phyloP scores from a whole-genome alignment of 306 rosid genomes.

The Cicer arietinum region DNA sequence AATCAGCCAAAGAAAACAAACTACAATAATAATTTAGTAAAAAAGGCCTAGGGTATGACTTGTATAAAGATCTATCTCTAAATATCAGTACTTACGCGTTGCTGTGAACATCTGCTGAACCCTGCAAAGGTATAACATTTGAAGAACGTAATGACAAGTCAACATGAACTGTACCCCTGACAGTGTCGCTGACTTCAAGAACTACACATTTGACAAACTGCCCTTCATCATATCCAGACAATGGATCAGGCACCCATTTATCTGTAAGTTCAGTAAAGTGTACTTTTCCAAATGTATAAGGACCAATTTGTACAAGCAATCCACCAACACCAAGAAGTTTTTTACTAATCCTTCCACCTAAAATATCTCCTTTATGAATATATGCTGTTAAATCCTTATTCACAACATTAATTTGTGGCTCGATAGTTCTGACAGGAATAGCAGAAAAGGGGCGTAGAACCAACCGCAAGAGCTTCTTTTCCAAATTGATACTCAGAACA shows the following conservation, averaged over 20 bases:
- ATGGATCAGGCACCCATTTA: constrained; percentile 70
- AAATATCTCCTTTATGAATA: constrained; percentile 65
- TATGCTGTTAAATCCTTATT: constrained; percentile 52
- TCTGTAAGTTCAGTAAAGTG: constrained; percentile 79
- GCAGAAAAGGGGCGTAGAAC: constrained; percentile 51
- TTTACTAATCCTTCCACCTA: constrained; percentile 84
- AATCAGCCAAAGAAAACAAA: constrained; percentile 6
- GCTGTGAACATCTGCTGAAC: constrained; percentile 44
- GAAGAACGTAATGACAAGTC: constrained; percentile 77
- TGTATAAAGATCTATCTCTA: constrained; percentile 9
- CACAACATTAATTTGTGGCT: constrained; percentile 38
- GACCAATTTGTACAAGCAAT: constrained; percentile 79
- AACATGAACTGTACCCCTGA: constrained; percentile 67
- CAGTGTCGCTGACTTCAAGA: constrained; percentile 63
- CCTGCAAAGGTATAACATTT: constrained; percentile 45
- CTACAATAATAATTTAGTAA: neutral
- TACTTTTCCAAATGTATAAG: constrained; percentile 75
- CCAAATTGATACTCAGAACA: constrained; percentile 61
- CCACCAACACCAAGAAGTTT: constrained; percentile 85
- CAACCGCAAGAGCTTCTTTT: constrained; percentile 72
- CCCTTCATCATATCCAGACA: constrained; percentile 80
- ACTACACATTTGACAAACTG: constrained; percentile 86
- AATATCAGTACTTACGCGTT: constrained; percentile 52
- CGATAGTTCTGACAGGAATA: constrained; percentile 36
- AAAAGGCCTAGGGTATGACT: neutral